Percentiles rank a stretch among this genome's conserved stretches.
Conservation (phyloP, 768 basidiomycete species). For the Cubamyces sp. region DNA sequence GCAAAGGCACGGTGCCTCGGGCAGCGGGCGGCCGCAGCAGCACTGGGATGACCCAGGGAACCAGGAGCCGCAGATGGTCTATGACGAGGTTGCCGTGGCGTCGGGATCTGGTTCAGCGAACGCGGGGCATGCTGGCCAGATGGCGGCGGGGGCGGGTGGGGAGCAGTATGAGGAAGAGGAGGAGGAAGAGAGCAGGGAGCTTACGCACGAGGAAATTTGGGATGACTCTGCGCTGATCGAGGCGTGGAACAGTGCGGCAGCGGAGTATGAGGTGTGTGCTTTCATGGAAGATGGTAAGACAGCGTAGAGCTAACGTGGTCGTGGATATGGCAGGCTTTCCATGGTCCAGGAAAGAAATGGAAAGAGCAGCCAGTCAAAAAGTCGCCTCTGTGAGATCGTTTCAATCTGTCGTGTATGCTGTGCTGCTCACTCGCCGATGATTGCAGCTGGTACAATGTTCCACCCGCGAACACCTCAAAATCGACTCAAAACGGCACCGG, state of each 20-base stretch:
- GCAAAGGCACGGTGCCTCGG: slow-evolving; percentile 29
- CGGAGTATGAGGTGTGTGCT: slow-evolving; percentile 69
- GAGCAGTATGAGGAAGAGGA: slow-evolving; percentile 42
- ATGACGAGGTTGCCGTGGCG: slow-evolving; percentile 35
- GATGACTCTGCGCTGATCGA: slow-evolving; percentile 83
- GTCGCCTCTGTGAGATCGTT: slow-evolving; percentile 60
- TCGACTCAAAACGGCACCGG: background rate
- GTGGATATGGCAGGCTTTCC: slow-evolving; percentile 47
- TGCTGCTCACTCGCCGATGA: background rate
- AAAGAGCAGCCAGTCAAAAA: slow-evolving; percentile 70
- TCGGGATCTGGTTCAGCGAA: slow-evolving; percentile 17
- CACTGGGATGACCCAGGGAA: slow-evolving; percentile 50
- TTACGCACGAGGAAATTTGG: slow-evolving; percentile 81
- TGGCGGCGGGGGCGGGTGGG: slow-evolving; percentile 33
- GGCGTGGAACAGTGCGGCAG: slow-evolving; percentile 84
- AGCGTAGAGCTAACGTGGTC: slow-evolving; percentile 1
- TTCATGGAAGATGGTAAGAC: background rate
- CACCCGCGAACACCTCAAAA: slow-evolving; percentile 35
- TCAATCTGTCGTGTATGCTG: background rate
- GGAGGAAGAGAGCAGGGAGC: slow-evolving; percentile 60
- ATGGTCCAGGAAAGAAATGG: slow-evolving; percentile 75
- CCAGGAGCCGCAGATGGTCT: slow-evolving; percentile 33
- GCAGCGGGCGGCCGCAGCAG: slow-evolving; percentile 30
- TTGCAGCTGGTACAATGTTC: slow-evolving; percentile 78
- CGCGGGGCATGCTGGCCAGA: slow-evolving; percentile 6